Evolutionary conservation across 305 asterid genomes (phyloP).

Genomic region (Solanum hybrid): DNA sequence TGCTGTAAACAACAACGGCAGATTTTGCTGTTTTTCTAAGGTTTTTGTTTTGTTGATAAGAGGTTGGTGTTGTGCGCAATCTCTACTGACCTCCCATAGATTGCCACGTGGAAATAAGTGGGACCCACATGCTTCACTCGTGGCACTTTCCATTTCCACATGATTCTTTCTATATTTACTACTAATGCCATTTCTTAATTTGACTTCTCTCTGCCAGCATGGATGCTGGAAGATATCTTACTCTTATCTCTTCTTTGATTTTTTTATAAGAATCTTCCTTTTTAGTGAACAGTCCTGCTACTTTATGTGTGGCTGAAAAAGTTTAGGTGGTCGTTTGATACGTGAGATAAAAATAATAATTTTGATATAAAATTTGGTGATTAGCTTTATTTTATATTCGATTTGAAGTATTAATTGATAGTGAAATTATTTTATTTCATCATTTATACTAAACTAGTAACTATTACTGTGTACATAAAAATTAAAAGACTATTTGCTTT

Average conservation of each 20-base stretch:
- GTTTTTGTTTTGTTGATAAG: constrained; percentile 36
- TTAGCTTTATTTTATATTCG: background rate
- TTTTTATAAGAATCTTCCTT: background rate
- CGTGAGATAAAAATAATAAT: background rate
- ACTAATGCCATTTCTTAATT: background rate
- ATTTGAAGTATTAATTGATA: background rate
- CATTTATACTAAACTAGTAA: background rate
- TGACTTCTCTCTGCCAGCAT: background rate
- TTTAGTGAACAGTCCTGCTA: background rate
- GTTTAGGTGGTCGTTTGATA: background rate
- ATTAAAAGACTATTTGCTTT: background rate
- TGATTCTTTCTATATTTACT: background rate
- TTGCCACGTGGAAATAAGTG: constrained; percentile 35
- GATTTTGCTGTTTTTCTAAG: constrained; percentile 6
- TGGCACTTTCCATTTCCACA: constrained; percentile 36
- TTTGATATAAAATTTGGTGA: background rate
- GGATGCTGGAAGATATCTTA: background rate
- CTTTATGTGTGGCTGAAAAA: background rate
- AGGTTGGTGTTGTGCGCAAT: constrained; percentile 50
- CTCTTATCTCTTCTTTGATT: background rate
- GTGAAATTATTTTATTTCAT: background rate
- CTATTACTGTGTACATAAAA: background rate
- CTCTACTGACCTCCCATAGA: constrained; percentile 35
- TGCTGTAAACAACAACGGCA: background rate
- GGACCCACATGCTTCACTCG: constrained; percentile 16